These are phyloP conservation scores for Pythium myriotylum DNA, from an alignment of 352 stramenopile species.

Conservation along the genomic window DNA sequence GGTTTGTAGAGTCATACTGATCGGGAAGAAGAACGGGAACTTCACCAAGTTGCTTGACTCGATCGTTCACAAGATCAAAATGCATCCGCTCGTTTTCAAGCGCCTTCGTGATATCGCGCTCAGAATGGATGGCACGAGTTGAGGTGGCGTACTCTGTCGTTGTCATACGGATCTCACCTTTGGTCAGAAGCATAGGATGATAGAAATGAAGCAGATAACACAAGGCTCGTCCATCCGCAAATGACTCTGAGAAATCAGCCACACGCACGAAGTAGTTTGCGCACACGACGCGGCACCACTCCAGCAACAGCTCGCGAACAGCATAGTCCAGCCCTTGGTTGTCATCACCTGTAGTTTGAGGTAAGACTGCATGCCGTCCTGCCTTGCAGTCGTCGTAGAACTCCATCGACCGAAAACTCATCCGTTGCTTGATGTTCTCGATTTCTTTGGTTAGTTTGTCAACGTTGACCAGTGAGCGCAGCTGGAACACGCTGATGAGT, in stretches of 20 bases:
- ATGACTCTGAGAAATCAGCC: constrained; percentile 91
- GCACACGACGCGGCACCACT: constrained; percentile 93
- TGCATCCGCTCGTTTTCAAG: constrained; percentile 84
- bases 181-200: constrained; percentile 89
- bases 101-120: constrained; percentile 20
- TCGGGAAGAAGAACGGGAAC: constrained; percentile 90
- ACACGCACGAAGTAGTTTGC: constrained; percentile 88
- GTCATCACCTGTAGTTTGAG: constrained; percentile 35
- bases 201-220: constrained; percentile 97
- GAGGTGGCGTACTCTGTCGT: constrained; percentile 32
- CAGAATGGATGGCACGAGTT: constrained; percentile 27
- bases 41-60: constrained; percentile 91
- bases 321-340: constrained; percentile 39
- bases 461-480: constrained; percentile 85
- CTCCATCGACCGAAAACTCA: constrained; percentile 68
- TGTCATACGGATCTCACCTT: constrained; percentile 58
- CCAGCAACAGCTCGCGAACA: constrained; percentile 79
- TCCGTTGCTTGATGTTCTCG: constrained; percentile 55
- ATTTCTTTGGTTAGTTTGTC: constrained; percentile 83
- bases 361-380: constrained; percentile 6
- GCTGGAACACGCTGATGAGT: constrained; percentile 91
- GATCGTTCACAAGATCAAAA: constrained; percentile 86
- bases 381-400: constrained; percentile 45
- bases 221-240: constrained; percentile 92
- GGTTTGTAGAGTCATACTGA: constrained; percentile 87